Conservation (phyloP, 345 rosid genomes). For the Rhodamnia argentea region DNA sequence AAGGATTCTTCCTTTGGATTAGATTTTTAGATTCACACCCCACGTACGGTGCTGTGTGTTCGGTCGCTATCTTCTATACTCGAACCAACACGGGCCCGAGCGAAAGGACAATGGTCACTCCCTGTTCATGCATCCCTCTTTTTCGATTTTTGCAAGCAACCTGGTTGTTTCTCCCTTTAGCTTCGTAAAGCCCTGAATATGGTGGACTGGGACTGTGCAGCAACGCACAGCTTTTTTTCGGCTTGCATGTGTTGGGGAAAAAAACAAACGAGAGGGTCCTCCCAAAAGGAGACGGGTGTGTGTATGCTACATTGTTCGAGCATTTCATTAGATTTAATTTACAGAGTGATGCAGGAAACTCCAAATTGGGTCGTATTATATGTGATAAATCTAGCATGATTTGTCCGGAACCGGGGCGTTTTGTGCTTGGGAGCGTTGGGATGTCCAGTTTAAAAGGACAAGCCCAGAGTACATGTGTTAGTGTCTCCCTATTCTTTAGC, state of each 20-base stretch:
- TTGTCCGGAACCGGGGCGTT: not conserved
- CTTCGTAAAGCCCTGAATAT: slow-evolving; percentile 2
- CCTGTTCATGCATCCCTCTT: not conserved
- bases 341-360: not conserved
- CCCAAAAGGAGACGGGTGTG: not conserved
- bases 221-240: not conserved
- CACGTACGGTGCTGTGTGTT: not conserved
- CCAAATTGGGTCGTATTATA: not conserved
- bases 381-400: not conserved
- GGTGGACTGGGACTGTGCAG: slow-evolving; percentile 1
- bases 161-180: not conserved
- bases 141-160: not conserved
- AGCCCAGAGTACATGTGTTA: not conserved
- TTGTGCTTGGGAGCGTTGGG: not conserved
- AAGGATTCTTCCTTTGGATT: slow-evolving; percentile 4
- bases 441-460: not conserved
- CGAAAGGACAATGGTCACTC: not conserved
- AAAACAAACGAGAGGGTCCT: not conserved
- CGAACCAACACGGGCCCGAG: not conserved
- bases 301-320: not conserved
- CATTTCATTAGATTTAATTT: not conserved
- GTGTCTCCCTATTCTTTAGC: not conserved
- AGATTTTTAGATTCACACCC: not conserved
- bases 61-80: not conserved
- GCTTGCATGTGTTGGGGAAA: not conserved